These are phyloP conservation scores for Brassica rapa DNA, from an alignment of 345 rosid genomes.

Conservation along the genomic window DNA sequence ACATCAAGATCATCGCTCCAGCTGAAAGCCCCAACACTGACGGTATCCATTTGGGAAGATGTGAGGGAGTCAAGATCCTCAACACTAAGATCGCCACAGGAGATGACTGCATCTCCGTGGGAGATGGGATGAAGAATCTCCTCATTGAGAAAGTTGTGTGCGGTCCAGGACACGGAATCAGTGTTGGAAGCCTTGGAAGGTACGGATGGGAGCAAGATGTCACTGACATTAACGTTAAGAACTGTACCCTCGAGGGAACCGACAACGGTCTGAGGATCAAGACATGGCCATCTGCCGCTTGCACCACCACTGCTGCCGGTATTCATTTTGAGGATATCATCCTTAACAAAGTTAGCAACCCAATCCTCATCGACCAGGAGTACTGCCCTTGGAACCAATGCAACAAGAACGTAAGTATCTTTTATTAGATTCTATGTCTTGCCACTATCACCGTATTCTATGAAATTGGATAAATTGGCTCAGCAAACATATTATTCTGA, in stretches of 20 bases:
- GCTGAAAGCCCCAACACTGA: constrained; percentile 60
- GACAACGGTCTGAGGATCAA: constrained; percentile 60
- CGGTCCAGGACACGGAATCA: constrained; percentile 79
- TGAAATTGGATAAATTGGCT: background rate
- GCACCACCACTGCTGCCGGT: constrained; percentile 23
- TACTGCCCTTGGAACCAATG: constrained; percentile 46
- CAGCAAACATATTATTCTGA: background rate
- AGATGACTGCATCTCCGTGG: constrained; percentile 66
- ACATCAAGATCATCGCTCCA: constrained; percentile 43
- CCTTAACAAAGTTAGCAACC: constrained; percentile 40
- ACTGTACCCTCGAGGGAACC: constrained; percentile 42
- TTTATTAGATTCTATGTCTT: background rate
- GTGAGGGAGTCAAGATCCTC: constrained; percentile 40
- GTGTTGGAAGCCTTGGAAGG: constrained; percentile 64
- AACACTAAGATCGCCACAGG: constrained; percentile 53
- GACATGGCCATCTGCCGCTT: constrained; percentile 53
- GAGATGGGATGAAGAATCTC: constrained; percentile 50
- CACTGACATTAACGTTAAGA: constrained; percentile 34
- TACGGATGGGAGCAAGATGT: constrained; percentile 44
- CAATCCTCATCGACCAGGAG: constrained; percentile 50
- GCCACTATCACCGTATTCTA: background rate
- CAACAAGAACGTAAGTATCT: constrained; percentile 25
- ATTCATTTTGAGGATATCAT: constrained; percentile 38
- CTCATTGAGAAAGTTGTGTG: constrained; percentile 41
- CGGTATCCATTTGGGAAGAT: constrained; percentile 65